Percentiles rank a stretch among this genome's conserved stretches.
phyloP scores from a whole-genome alignment of 106 monocot genomes.

The Iris macrosiphon region DNA sequence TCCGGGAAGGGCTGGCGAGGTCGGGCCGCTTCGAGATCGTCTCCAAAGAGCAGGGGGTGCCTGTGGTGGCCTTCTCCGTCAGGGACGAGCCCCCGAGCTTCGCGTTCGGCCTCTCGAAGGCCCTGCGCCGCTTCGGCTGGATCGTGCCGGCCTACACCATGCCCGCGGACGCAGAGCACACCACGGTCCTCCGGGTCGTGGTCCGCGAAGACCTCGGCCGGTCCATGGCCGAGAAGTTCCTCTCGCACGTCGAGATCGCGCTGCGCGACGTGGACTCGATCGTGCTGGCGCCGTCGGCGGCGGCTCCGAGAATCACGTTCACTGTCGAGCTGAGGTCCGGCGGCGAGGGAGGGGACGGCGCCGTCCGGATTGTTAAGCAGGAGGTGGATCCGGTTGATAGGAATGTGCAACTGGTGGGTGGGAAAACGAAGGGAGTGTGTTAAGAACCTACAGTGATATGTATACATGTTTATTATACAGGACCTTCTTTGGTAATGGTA shows the following conservation, averaged over 20 bases:
- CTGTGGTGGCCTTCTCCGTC: slow-evolving; percentile 44
- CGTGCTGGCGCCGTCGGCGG: too few species aligned
- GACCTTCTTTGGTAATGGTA: too few species aligned
- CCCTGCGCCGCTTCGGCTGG: slow-evolving; percentile 34
- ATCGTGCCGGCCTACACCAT: slow-evolving; percentile 47
- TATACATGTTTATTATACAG: too few species aligned
- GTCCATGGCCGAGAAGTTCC: slow-evolving; percentile 29
- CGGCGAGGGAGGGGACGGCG: neutral
- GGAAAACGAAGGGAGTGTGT: slow-evolving; percentile 40
- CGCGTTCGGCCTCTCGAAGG: slow-evolving; percentile 19
- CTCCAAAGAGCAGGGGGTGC: slow-evolving; percentile 41
- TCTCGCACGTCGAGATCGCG: slow-evolving; percentile 19
- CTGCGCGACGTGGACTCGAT: slow-evolving; percentile 22
- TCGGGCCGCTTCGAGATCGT: slow-evolving; percentile 27
- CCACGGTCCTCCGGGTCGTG: slow-evolving; percentile 37
- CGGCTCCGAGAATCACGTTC: slow-evolving; percentile 11
- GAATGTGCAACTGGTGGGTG: slow-evolving; percentile 17
- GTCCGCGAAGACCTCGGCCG: slow-evolving; percentile 39
- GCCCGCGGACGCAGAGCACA: slow-evolving; percentile 28
- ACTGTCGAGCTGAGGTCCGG: slow-evolving; percentile 20
- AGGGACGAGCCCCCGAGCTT: slow-evolving; percentile 4
- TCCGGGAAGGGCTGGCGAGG: slow-evolving; percentile 21
- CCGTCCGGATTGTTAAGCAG: slow-evolving; percentile 14
- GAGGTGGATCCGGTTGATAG: slow-evolving; percentile 10
- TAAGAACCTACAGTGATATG: too few species aligned